These are phyloP conservation scores for Thalassiosira livingstoniorum DNA, from an alignment of 352 stramenopile genomes.

Conservation along the genomic window DNA sequence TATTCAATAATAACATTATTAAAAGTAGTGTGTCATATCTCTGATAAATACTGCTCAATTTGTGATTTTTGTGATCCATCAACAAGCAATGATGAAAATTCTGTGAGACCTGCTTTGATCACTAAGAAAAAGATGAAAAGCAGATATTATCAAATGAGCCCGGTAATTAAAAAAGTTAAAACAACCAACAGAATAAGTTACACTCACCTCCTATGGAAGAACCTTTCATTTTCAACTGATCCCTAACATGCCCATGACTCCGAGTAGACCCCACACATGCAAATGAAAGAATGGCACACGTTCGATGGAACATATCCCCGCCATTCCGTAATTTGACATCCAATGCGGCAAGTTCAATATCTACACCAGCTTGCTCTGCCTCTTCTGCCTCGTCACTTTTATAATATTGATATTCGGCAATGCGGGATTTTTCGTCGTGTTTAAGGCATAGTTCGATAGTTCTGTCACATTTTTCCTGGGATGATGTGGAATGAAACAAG, in stretches of 20 bases:
- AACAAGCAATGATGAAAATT: constrained; percentile 60
- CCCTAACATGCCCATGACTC: constrained; percentile 70
- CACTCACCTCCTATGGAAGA: constrained; percentile 67
- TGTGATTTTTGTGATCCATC: constrained; percentile 62
- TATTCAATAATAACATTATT: background rate
- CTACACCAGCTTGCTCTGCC: constrained; percentile 45
- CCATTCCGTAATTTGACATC: constrained; percentile 76
- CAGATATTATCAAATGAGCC: background rate
- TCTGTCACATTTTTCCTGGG: constrained; percentile 70
- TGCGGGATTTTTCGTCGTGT: constrained; percentile 73
- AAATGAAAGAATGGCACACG: constrained; percentile 72
- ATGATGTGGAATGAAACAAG: background rate
- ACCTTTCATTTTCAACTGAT: constrained; percentile 68
- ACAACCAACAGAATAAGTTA: constrained; percentile 2
- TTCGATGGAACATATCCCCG: constrained; percentile 78
- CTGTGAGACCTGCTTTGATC: constrained; percentile 49
- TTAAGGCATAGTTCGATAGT: constrained; percentile 76
- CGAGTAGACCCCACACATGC: constrained; percentile 68
- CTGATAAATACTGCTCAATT: constrained; percentile 66
- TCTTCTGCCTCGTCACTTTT: constrained; percentile 69
- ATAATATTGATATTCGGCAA: constrained; percentile 81
- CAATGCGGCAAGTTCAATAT: constrained; percentile 69
- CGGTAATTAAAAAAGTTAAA: constrained; percentile 12
- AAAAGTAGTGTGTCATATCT: constrained; percentile 39
- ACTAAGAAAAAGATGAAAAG: constrained; percentile 39